Evolutionary conservation across 176 grass and related monocot genomes (phyloP).

Genomic region (Zoysia pacifica): DNA sequence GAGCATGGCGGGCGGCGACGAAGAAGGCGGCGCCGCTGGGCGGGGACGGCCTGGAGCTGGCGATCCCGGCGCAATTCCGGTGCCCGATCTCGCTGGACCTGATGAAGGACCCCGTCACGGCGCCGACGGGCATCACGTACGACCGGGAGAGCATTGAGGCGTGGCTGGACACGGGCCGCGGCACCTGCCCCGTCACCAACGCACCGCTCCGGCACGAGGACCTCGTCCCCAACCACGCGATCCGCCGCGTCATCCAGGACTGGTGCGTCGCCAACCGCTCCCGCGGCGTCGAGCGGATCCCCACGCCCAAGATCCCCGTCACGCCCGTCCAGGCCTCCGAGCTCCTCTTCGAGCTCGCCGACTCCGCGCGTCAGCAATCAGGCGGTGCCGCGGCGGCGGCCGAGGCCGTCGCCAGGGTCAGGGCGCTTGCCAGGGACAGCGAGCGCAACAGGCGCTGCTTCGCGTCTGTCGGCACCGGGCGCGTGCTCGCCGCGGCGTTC

Average conservation of each 20-base stretch:
- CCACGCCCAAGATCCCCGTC: slow-evolving; percentile 88
- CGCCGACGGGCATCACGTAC: slow-evolving; percentile 81
- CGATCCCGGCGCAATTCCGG: slow-evolving; percentile 69
- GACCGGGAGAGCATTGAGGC: slow-evolving; percentile 83
- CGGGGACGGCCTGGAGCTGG: slow-evolving; percentile 29
- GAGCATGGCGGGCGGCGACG: slow-evolving; percentile 18
- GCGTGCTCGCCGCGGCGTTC: slow-evolving; percentile 57
- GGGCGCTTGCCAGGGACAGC: slow-evolving; percentile 54
- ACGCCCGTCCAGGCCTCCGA: slow-evolving; percentile 56
- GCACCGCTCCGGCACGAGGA: slow-evolving; percentile 57
- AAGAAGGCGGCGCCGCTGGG: slow-evolving; percentile 10
- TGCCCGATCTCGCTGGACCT: slow-evolving; percentile 92
- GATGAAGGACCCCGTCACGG: slow-evolving; percentile 80
- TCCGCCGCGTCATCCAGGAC: slow-evolving; percentile 79
- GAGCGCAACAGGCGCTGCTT: slow-evolving; percentile 70
- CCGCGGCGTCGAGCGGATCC: slow-evolving; percentile 84
- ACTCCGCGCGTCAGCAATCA: not conserved
- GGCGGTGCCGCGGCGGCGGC: slow-evolving; percentile 16
- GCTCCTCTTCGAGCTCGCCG: slow-evolving; percentile 60
- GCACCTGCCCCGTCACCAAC: slow-evolving; percentile 69
- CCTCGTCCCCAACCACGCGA: slow-evolving; percentile 81
- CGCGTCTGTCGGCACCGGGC: slow-evolving; percentile 43
- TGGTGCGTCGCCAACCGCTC: slow-evolving; percentile 86
- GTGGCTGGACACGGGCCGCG: slow-evolving; percentile 70
- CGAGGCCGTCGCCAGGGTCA: slow-evolving; percentile 39